Evolutionary conservation across 108 stramenopile genomes (phyloP).

Genomic region (Cyclotella sp.): DNA sequence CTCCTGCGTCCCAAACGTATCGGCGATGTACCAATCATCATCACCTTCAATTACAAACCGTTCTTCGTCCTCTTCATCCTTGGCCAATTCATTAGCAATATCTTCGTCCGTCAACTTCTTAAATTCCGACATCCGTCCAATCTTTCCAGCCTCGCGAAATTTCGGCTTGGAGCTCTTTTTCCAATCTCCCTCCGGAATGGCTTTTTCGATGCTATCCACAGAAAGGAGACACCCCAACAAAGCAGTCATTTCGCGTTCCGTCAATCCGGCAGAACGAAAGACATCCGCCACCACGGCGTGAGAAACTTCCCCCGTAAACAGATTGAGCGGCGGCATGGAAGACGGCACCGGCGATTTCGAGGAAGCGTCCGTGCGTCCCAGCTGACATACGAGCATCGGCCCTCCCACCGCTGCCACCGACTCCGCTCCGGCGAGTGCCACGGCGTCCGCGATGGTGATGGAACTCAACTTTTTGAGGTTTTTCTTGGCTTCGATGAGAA

Average conservation of each 20-base stretch:
- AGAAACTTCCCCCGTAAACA: constrained; percentile 65
- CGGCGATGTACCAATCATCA: constrained; percentile 90
- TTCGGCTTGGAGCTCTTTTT: constrained; percentile 72
- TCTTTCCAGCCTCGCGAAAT: constrained; percentile 84
- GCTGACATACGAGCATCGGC: constrained; percentile 73
- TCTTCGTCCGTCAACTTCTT: constrained; percentile 83
- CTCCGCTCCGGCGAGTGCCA: constrained; percentile 83
- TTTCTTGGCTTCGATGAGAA: constrained; percentile 70
- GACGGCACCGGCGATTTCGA: constrained; percentile 43
- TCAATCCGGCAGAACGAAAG: constrained; percentile 73
- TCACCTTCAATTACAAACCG: constrained; percentile 57
- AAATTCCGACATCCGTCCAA: constrained; percentile 87
- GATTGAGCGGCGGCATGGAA: constrained; percentile 60
- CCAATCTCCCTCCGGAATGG: constrained; percentile 76
- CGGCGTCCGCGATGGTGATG: constrained; percentile 82
- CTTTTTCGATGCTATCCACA: constrained; percentile 78
- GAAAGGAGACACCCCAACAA: constrained; percentile 76
- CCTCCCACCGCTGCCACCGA: constrained; percentile 84
- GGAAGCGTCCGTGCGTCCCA: constrained; percentile 72
- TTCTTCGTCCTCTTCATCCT: constrained; percentile 71
- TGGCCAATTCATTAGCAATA: constrained; percentile 62
- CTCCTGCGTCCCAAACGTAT: constrained; percentile 84
- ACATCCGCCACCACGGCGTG: constrained; percentile 51
- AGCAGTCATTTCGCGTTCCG: constrained; percentile 89
- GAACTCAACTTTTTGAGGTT: constrained; percentile 76